Evolutionary conservation across 2,329 filamentous ascomycete genomes (phyloP).

Genomic region (Chaetomiaceae sp.): DNA sequence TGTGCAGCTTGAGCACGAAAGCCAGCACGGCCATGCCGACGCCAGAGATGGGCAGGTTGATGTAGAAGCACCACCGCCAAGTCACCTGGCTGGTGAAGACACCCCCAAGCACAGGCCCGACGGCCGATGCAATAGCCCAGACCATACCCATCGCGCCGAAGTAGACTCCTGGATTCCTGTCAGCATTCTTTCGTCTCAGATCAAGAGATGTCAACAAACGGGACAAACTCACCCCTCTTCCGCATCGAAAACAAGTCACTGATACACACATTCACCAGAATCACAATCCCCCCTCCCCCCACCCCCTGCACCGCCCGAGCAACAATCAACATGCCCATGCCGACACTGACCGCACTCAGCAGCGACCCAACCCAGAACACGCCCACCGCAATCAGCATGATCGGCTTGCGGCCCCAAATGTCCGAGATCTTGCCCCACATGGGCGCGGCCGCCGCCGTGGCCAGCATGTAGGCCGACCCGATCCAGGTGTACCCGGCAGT

Average conservation of each 20-base stretch:
- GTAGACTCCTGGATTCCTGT: slow-evolving; percentile 35
- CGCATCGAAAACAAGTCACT: slow-evolving; percentile 48
- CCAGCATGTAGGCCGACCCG: slow-evolving; percentile 65
- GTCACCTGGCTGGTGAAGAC: slow-evolving; percentile 55
- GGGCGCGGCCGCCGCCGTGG: slow-evolving; percentile 59
- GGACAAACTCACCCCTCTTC: slow-evolving; percentile 23
- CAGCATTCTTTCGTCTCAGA: background rate
- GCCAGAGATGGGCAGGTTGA: slow-evolving; percentile 44
- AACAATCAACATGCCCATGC: slow-evolving; percentile 42
- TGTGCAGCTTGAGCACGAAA: slow-evolving; percentile 61
- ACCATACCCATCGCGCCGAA: slow-evolving; percentile 61
- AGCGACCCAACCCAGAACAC: slow-evolving; percentile 49
- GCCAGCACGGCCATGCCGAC: slow-evolving; percentile 51
- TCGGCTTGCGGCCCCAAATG: slow-evolving; percentile 52
- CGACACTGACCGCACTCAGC: slow-evolving; percentile 40
- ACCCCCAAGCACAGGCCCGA: slow-evolving; percentile 58
- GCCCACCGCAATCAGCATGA: slow-evolving; percentile 41
- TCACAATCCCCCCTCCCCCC: slow-evolving; percentile 46
- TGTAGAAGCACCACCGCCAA: slow-evolving; percentile 53
- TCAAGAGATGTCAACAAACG: background rate
- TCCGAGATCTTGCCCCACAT: slow-evolving; percentile 63
- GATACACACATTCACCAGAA: slow-evolving; percentile 48
- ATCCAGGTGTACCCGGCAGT: slow-evolving; percentile 71
- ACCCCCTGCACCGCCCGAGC: slow-evolving; percentile 45
- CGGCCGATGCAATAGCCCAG: slow-evolving; percentile 58